These are phyloP conservation scores for Penicillium rolfsii DNA, from an alignment of 2,329 filamentous ascomycete species.

Conservation along the genomic window DNA sequence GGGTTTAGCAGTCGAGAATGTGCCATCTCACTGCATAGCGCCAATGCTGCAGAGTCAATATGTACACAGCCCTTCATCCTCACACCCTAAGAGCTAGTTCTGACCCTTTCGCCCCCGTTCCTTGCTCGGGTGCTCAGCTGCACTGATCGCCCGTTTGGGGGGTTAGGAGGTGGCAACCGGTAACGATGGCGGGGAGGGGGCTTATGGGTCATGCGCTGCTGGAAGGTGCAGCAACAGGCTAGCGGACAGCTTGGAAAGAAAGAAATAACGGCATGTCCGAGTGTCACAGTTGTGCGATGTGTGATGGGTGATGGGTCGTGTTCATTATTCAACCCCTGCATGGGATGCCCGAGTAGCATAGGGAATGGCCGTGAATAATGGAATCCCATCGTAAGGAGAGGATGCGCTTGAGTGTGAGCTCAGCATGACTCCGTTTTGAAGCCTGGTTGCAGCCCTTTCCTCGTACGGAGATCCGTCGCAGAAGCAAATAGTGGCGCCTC, in stretches of 20 bases:
- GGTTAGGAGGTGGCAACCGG: neutral
- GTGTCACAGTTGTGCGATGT: slow-evolving; percentile 17
- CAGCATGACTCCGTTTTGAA: neutral
- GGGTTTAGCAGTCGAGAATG: slow-evolving; percentile 8
- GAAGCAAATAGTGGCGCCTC: neutral
- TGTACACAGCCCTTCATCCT: neutral
- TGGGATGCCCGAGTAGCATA: neutral
- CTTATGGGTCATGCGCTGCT: slow-evolving; percentile 10
- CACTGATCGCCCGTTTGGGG: slow-evolving; percentile 18
- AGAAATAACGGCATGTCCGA: slow-evolving; percentile 10
- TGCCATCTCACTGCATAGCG: slow-evolving; percentile 28
- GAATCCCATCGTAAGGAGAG: neutral
- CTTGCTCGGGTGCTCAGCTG: slow-evolving; percentile 12
- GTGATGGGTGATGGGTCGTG: neutral
- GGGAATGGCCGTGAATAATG: neutral
- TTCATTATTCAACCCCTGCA: slow-evolving; percentile 29
- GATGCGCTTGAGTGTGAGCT: neutral
- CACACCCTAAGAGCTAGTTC: neutral
- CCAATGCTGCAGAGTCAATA: slow-evolving; percentile 10
- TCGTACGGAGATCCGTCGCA: neutral
- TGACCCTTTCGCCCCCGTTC: slow-evolving; percentile 7
- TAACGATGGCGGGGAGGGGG: slow-evolving; percentile 3
- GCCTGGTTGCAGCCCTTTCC: neutral
- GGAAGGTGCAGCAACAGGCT: neutral
- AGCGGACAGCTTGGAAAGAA: neutral